Evolutionary conservation across 192 early-diverging fungal species (phyloP).

Genomic region (Entomortierella parvispora): DNA sequence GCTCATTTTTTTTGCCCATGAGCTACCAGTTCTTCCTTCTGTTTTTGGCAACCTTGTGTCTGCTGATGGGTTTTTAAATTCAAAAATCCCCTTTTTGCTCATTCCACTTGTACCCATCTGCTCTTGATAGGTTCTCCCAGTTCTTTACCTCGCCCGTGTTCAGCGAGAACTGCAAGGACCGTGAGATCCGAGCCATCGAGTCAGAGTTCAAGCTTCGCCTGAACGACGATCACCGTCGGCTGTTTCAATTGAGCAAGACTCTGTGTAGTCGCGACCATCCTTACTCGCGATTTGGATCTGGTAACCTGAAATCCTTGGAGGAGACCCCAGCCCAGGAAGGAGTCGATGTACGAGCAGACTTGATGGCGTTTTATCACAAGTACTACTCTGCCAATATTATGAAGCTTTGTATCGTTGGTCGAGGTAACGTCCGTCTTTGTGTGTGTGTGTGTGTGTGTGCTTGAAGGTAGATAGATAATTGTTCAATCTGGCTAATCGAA

Average conservation of each 20-base stretch:
- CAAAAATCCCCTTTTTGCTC: background rate
- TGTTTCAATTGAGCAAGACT: slow-evolving; percentile 83
- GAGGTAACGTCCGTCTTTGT: slow-evolving; percentile 33
- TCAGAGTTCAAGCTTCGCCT: slow-evolving; percentile 95
- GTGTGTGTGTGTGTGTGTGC: background rate
- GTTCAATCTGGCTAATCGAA: too few relatives aligned
- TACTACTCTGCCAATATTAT: slow-evolving; percentile 95
- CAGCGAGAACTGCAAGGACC: slow-evolving; percentile 81
- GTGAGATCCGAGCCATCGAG: slow-evolving; percentile 92
- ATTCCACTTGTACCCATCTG: background rate
- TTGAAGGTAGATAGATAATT: too few relatives aligned
- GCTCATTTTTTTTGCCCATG: too few relatives aligned
- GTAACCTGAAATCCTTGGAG: slow-evolving; percentile 82
- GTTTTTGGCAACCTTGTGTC: too few relatives aligned
- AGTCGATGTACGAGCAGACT: slow-evolving; percentile 78
- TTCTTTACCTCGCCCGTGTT: slow-evolving; percentile 94
- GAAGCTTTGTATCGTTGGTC: slow-evolving; percentile 86
- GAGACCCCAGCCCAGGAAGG: slow-evolving; percentile 67
- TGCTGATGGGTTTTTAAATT: background rate
- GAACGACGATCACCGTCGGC: slow-evolving; percentile 83
- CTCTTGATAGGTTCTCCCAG: slow-evolving; percentile 66
- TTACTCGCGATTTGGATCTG: slow-evolving; percentile 86
- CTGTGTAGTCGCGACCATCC: slow-evolving; percentile 78
- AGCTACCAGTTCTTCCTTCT: too few relatives aligned
- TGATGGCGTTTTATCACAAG: slow-evolving; percentile 83